Evolutionary conservation across 1,139 yeast species (phyloP).

Genomic region (Geotrichum restrictum): DNA sequence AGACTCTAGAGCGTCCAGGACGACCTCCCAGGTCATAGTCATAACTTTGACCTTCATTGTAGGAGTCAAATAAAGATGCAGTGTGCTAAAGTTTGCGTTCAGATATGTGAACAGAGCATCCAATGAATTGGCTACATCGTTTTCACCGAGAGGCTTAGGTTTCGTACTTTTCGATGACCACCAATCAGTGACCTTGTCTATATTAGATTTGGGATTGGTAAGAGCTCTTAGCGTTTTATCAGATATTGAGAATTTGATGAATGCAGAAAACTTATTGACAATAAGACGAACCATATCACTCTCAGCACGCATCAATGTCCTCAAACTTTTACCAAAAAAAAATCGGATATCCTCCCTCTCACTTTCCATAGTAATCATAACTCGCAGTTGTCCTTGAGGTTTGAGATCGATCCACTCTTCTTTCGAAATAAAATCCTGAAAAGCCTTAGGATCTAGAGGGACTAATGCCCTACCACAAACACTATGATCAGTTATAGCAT

Average conservation of each 20-base stretch:
- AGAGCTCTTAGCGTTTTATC: slow-evolving; percentile 33
- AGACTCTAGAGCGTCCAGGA: slow-evolving; percentile 60
- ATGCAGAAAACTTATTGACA: slow-evolving; percentile 56
- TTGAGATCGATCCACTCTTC: slow-evolving; percentile 61
- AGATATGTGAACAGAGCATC: slow-evolving; percentile 72
- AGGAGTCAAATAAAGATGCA: slow-evolving; percentile 61
- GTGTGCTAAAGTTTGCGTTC: slow-evolving; percentile 61
- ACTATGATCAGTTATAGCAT: slow-evolving; percentile 52
- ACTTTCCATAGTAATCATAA: slow-evolving; percentile 71
- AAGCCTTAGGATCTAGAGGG: slow-evolving; percentile 61
- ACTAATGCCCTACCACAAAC: slow-evolving; percentile 66
- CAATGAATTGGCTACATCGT: slow-evolving; percentile 62
- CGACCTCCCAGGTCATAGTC: slow-evolving; percentile 72
- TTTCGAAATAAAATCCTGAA: slow-evolving; percentile 60
- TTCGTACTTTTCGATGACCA: slow-evolving; percentile 44
- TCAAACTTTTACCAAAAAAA: slow-evolving; percentile 70
- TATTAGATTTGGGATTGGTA: slow-evolving; percentile 38
- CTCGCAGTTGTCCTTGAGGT: slow-evolving; percentile 59
- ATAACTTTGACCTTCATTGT: slow-evolving; percentile 62
- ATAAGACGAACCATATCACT: slow-evolving; percentile 62
- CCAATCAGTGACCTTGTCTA: slow-evolving; percentile 51
- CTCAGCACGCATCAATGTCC: slow-evolving; percentile 59
- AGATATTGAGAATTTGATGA: slow-evolving; percentile 47
- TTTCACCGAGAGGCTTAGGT: slow-evolving; percentile 39
- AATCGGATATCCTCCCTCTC: slow-evolving; percentile 75